Evolutionary conservation across 805 yeast species (phyloP).

Genomic region (Teunomyces funiuensis): DNA sequence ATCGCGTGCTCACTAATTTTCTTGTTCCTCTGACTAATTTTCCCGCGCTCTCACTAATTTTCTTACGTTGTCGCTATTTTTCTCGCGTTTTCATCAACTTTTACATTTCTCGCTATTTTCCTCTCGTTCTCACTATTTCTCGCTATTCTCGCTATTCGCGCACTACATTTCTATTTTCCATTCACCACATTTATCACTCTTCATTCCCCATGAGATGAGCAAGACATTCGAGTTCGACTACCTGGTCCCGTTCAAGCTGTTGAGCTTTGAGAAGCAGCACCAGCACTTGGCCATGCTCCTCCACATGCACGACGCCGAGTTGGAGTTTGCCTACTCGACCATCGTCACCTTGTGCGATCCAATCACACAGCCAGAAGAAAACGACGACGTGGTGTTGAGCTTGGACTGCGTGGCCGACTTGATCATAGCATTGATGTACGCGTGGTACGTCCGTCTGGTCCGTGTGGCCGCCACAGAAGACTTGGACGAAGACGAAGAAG

Average conservation of each 20-base stretch:
- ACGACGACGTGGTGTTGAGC: slow-evolving; percentile 52
- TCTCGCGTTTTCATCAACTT: too few species aligned
- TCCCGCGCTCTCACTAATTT: too few species aligned
- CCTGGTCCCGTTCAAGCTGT: slow-evolving; percentile 3
- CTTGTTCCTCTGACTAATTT: too few species aligned
- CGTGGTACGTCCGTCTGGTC: slow-evolving; percentile 12
- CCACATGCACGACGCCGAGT: slow-evolving; percentile 1
- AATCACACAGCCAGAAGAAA: slow-evolving; percentile 66
- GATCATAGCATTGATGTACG: slow-evolving; percentile 41
- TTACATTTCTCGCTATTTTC: neutral
- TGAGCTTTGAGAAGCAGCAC: slow-evolving; percentile 7
- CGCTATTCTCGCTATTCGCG: neutral
- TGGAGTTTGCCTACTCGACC: slow-evolving; percentile 9
- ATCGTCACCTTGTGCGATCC: slow-evolving; percentile 50
- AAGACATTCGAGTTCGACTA: slow-evolving; percentile 8
- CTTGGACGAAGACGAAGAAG: neutral
- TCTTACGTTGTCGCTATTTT: too few species aligned
- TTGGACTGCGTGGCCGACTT: slow-evolving; percentile 55
- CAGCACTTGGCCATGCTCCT: slow-evolving; percentile 1
- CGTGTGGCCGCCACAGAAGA: neutral
- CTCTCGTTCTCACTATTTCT: neutral
- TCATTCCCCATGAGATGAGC: neutral
- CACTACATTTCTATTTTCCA: too few species aligned
- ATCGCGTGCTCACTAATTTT: too few species aligned
- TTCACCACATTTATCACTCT: neutral